Percentiles rank a stretch among this genome's conserved stretches.
Evolutionary conservation across 1,139 yeast species (phyloP).

Genomic region (Saccharomyces hybrid): DNA sequence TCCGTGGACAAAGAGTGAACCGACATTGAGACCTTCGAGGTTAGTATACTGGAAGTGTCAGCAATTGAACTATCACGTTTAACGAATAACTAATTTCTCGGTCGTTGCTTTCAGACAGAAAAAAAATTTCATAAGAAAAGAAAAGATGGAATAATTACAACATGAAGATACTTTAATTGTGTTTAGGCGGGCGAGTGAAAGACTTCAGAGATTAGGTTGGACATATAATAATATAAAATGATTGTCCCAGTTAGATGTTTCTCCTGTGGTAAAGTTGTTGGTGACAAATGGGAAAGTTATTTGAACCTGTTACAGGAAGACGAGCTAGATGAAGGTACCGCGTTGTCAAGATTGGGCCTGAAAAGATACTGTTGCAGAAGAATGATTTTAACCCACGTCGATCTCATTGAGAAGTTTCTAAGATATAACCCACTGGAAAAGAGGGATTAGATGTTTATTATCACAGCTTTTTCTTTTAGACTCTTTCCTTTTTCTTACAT

Average conservation of each 20-base stretch:
- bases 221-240: conserved; percentile 43
- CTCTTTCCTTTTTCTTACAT: not conserved
- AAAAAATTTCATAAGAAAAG: not conserved
- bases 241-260: conserved; percentile 99
- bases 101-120: not conserved
- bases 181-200: not conserved
- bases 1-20: too few relatives aligned
- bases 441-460: conserved; percentile 45
- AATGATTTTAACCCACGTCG: conserved; percentile 98
- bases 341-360: conserved; percentile 82
- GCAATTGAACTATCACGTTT: not conserved
- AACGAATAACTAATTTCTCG: not conserved
- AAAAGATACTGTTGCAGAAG: conserved; percentile 98
- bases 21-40: not conserved
- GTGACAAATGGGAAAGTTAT: conserved; percentile 98
- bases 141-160: not conserved
- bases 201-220: too few relatives aligned
- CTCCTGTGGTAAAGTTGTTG: conserved; percentile 97
- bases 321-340: conserved; percentile 88
- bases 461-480: not conserved
- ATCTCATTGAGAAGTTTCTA: conserved; percentile 92
- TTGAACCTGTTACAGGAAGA: conserved; percentile 84
- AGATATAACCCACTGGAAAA: conserved; percentile 95
- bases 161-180: not conserved
- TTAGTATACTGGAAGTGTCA: not conserved